Evolutionary conservation across 805 yeast genomes (phyloP), one percentile per base, ranked within the genome.

Genomic region (Yarrowia yakushimensis): DNA sequence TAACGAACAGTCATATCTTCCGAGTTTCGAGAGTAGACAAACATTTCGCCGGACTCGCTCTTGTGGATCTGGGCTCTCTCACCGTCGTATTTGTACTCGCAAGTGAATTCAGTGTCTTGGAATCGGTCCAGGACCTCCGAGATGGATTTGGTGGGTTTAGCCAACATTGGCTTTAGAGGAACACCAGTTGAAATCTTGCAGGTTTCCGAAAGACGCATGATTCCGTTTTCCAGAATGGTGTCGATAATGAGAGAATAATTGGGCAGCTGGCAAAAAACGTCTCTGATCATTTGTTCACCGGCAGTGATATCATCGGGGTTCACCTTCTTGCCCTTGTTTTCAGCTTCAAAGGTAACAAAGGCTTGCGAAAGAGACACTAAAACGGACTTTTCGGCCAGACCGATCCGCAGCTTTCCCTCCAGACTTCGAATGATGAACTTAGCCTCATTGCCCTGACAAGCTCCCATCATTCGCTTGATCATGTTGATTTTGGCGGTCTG

Each of bases 81-180:
- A 46, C 99, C 99, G 72, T 94, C 99, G 70, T 94, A 94, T 71
- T 94, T 94, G 76, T 92, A 94, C 72, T 94, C 99, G 73, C 97
- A 93, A 0, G 97, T 92, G 71, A 94, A 94, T 63, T 83, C 83
- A 67, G 86, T 87, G 48, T 86, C 90, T 66, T 87, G 88, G 72
- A 94, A 92, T 63, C 96, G 79, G 72, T 94, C 97, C 65, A 94
- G 79, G 0, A 94, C 89, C 71, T 94, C 99, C n/a, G 88, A 82
- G 34, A 94, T 86, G 1, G 97, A 83, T 71, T 94, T 93, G 0
- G 98, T 93, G 2, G 99, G 99, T 71, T 93, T 94, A 7, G 99
- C 99, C 69, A 94, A 82, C 99, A 94, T 94, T 0, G 99, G 99
- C 71, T 92, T 93, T 68, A 94, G 78, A 0, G 99, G 99, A 4